These are phyloP conservation scores for Gamarada debralockiae DNA, from an alignment of 495 filamentous ascomycete species.

Conservation along the genomic window DNA sequence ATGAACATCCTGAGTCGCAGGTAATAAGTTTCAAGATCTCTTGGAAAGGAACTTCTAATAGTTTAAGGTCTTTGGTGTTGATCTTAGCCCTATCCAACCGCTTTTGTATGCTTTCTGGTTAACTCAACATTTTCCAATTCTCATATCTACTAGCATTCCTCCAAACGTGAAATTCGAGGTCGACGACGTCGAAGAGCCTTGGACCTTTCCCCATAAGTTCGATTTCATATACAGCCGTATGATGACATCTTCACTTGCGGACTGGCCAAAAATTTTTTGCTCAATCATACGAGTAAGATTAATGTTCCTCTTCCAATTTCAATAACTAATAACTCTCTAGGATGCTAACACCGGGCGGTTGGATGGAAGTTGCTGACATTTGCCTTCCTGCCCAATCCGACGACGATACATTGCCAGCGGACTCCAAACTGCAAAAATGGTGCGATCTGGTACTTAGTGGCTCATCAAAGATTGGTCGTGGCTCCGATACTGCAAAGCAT, in stretches of 20 bases:
- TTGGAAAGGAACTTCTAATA: background rate
- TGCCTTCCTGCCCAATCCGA: background rate
- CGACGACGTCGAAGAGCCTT: conserved; percentile 28
- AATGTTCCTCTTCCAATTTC: no score
- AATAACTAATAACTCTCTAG: no score
- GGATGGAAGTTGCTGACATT: conserved; percentile 5
- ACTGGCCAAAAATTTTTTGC: background rate
- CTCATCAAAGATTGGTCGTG: no score
- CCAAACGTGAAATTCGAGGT: conserved; percentile 29
- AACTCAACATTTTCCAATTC: no score
- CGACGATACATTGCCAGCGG: conserved; percentile 2
- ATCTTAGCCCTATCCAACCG: conserved; percentile 28
- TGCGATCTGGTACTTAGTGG: no score
- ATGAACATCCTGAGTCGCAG: conserved; percentile 10
- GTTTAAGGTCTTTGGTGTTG: conserved; percentile 33
- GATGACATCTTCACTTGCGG: background rate
- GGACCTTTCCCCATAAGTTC: conserved; percentile 26
- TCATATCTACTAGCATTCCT: conserved; percentile 9
- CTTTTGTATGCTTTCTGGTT: conserved; percentile 6
- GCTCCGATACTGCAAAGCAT: no score
- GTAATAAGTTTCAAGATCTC: no score
- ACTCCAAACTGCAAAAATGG: no score
- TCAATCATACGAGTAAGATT: no score
- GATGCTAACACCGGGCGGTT: conserved; percentile 48
- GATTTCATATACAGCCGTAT: conserved; percentile 25